Conservation (phyloP, 1,284 basidiomycete species). For the Ustilago tritici region DNA sequence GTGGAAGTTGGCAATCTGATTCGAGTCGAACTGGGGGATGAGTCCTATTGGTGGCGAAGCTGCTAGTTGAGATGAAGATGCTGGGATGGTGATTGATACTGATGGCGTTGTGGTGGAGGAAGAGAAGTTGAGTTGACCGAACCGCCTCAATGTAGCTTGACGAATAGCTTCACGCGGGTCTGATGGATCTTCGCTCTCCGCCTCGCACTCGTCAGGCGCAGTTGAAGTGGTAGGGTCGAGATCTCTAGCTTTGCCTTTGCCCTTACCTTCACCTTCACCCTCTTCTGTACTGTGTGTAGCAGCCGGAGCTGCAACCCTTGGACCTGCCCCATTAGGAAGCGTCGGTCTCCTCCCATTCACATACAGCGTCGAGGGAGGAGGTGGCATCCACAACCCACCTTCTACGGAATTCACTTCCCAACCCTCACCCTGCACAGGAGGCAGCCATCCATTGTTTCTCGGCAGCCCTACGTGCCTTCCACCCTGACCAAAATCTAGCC, state of each 20-base stretch:
- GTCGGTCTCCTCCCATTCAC: conserved; percentile 9
- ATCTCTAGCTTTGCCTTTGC: conserved; percentile 29
- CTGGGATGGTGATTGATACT: background rate
- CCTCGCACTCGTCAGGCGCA: conserved; percentile 1
- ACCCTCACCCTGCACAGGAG: background rate
- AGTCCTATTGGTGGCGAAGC: conserved; percentile 29
- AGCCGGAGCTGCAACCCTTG: background rate
- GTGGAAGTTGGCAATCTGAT: conserved; percentile 55
- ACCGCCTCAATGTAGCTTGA: conserved; percentile 37
- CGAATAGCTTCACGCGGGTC: conserved; percentile 50
- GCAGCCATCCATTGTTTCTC: background rate
- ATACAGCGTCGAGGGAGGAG: conserved; percentile 47
- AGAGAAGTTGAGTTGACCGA: conserved; percentile 12
- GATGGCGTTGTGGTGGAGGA: background rate
- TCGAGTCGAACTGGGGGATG: conserved; percentile 58
- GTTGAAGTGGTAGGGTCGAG: background rate
- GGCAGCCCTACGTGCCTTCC: background rate
- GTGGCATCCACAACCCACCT: conserved; percentile 47
- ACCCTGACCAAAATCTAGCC: background rate
- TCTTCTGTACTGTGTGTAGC: background rate
- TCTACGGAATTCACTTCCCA: background rate
- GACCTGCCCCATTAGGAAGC: background rate
- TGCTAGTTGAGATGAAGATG: background rate
- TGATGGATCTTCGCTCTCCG: conserved; percentile 15
- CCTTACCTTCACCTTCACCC: background rate